Percentiles rank a stretch among this genome's conserved stretches.
Conservation (phyloP, 257 asterid species). For the Penstemon barbatus region DNA sequence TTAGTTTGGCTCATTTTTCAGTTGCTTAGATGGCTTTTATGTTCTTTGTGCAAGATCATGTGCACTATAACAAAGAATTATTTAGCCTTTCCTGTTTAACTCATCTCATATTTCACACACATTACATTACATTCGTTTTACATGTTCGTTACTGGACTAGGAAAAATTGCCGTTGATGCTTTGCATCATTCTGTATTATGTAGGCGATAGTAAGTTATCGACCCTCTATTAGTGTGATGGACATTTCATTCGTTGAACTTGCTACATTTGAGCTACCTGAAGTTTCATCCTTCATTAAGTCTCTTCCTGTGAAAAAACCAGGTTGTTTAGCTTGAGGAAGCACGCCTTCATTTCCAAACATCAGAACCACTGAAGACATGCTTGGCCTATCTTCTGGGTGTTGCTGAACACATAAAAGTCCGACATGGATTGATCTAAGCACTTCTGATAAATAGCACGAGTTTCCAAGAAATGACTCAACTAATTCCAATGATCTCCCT, state of each 20-base stretch:
- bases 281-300: background rate
- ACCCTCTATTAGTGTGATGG: conserved; percentile 6
- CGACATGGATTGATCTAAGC: conserved; percentile 32
- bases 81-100: too few species aligned
- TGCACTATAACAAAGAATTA: too few species aligned
- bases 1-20: too few species aligned
- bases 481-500: conserved; percentile 33
- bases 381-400: conserved; percentile 33
- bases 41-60: too few species aligned
- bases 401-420: conserved; percentile 38
- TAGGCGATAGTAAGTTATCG: background rate
- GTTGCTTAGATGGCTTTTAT: too few species aligned
- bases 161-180: too few species aligned
- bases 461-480: conserved; percentile 10
- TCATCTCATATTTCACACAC: too few species aligned
- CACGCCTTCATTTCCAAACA: conserved; percentile 30
- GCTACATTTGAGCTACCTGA: conserved; percentile 13
- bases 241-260: conserved; percentile 17
- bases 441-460: conserved; percentile 23
- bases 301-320: conserved; percentile 36
- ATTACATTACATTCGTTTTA: too few species aligned
- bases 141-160: too few species aligned
- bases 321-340: conserved; percentile 34
- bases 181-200: too few species aligned
- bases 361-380: conserved; percentile 35